Evolutionary conservation across 257 asterid genomes (phyloP).

Genomic region (Sherardia arvensis): DNA sequence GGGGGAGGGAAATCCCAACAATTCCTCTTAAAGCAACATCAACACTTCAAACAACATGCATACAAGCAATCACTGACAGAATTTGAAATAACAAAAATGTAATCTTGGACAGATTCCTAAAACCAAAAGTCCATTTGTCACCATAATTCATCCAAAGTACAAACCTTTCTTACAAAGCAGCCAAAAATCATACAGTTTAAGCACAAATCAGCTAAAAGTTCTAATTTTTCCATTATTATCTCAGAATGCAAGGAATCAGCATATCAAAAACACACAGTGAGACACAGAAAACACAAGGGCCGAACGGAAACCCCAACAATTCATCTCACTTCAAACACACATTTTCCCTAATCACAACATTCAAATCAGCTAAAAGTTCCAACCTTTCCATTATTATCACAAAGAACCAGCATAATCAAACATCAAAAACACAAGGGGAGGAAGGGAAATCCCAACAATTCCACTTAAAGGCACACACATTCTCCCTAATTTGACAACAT

Average conservation of each 20-base stretch:
- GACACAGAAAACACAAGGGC: background rate
- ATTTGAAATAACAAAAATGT: too few relatives aligned
- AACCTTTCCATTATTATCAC: background rate
- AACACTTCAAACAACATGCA: too few relatives aligned
- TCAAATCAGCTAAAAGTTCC: background rate
- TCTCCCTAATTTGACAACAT: background rate
- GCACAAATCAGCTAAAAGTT: background rate
- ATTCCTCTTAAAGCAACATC: too few relatives aligned
- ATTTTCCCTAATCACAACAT: too few relatives aligned
- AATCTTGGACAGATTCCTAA: background rate
- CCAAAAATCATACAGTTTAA: background rate
- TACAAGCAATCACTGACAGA: too few relatives aligned
- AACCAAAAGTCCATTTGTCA: background rate
- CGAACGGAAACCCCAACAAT: background rate
- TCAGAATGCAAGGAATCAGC: background rate
- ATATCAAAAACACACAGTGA: background rate
- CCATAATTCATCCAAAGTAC: background rate
- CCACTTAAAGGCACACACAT: background rate
- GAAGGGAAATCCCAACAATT: background rate
- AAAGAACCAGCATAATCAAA: background rate
- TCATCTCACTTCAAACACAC: too few relatives aligned
- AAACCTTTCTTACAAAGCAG: background rate
- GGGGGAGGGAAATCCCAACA: too few relatives aligned
- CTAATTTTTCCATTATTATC: background rate
- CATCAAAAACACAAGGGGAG: background rate